A percentile compares a stretch with the other conserved stretches of the same genome.
These are phyloP conservation scores for Artomyces pyxidatus DNA, from an alignment of 768 basidiomycete genomes.

Conservation along the genomic window DNA sequence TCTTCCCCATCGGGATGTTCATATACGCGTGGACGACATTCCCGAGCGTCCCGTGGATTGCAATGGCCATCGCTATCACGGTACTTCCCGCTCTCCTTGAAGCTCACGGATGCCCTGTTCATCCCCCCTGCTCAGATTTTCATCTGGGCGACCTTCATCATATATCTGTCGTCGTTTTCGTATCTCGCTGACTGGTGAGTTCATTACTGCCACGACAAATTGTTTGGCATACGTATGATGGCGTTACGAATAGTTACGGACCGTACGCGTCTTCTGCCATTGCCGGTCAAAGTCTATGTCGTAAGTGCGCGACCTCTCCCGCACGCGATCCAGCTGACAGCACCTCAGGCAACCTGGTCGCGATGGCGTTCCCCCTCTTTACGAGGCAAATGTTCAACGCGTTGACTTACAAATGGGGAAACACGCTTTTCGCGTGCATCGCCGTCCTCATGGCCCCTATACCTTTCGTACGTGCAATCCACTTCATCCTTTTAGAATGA, in stretches of 20 bases:
- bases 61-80: slow-evolving; percentile 42
- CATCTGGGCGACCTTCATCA: slow-evolving; percentile 30
- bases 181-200: slow-evolving; percentile 46
- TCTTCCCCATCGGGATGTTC: slow-evolving; percentile 56
- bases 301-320: slow-evolving; percentile 21
- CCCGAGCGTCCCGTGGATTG: slow-evolving; percentile 51
- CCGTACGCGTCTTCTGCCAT: slow-evolving; percentile 46
- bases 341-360: slow-evolving; percentile 29
- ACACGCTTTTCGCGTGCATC: slow-evolving; percentile 33
- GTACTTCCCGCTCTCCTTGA: slow-evolving; percentile 13
- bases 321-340: not conserved
- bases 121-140: slow-evolving; percentile 26
- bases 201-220: not conserved
- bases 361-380: slow-evolving; percentile 42
- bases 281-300: slow-evolving; percentile 41
- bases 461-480: slow-evolving; percentile 29
- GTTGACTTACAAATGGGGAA: slow-evolving; percentile 44
- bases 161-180: slow-evolving; percentile 37
- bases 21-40: slow-evolving; percentile 67
- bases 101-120: not conserved
- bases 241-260: slow-evolving; percentile 25
- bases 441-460: slow-evolving; percentile 36
- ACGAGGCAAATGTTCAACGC: slow-evolving; percentile 35
- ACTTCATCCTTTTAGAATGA: not conserved
- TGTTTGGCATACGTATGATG: not conserved